Evolutionary conservation across 2,329 filamentous ascomycete genomes (phyloP), one percentile per base, ranked within the genome.

Genomic region (Aschersonia sp.): DNA sequence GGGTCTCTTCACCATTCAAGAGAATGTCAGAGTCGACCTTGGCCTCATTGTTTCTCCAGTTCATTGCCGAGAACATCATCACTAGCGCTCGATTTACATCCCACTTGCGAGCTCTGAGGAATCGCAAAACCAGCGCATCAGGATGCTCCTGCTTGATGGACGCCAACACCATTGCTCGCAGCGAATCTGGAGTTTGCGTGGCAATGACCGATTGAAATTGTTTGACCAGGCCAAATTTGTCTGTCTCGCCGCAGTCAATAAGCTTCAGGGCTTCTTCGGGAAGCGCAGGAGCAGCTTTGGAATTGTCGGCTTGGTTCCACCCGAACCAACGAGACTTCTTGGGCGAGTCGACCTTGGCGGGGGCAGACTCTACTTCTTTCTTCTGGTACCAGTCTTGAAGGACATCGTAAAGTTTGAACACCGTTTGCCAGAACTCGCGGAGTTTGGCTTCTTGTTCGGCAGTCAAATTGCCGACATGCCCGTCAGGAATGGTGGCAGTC

Each of bases 41-140:
- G 46, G 54, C 52, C 49, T 59, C 58, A 30, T 60, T 55, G 4
- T 55, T 45, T 29, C 66, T 61, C 66, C 66, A 69, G 39, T 64
- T 55, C 47, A 67, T 50, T 6, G 62, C 55, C 1, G 62, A 59
- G 3, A 64, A 58, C 39, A 68, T 55, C 61, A 69, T 69, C 14
- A 59, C 56, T 14, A 67, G 56, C 0, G 65, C 63, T 44, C 63
- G 64, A 1, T 58, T 53, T 5, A 69, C 59, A 50, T 69, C 58
- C 59, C 66, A 68, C 51, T 67, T 64, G 45, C 64, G 61, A 8
- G 63, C 64, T 32, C 66, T 57, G 29, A 66, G 59, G 49, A 67
- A 69, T 4, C 66, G 65, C n/a, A 69, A 56, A 0, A 63, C 53
- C 1, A 62, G 49, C 0, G 62, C 59, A 46, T 69, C 66, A 0